Conservation (phyloP, 176 grass and related monocot genomes). For the Aegilops sharonensis region DNA sequence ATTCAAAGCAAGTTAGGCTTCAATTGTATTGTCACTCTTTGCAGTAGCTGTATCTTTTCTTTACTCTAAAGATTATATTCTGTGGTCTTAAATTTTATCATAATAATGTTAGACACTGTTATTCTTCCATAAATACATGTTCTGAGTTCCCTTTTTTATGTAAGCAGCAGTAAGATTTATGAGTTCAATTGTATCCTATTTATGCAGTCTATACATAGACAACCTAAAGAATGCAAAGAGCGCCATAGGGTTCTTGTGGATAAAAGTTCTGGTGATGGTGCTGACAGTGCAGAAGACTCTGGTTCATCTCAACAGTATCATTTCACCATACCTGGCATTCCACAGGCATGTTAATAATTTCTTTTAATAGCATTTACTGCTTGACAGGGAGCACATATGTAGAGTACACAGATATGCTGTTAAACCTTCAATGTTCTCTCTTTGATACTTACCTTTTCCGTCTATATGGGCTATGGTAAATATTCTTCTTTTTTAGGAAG, state of each 20-base stretch:
- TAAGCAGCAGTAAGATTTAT: neutral
- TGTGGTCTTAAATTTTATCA: slow-evolving; percentile 1
- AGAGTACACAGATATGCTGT: slow-evolving; percentile 16
- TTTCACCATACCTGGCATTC: slow-evolving; percentile 52
- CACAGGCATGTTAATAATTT: slow-evolving; percentile 43
- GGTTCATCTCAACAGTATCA: slow-evolving; percentile 92
- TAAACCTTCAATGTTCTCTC: neutral
- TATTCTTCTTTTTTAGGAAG: slow-evolving; percentile 11
- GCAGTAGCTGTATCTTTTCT: neutral
- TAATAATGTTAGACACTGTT: neutral
- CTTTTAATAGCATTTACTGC: slow-evolving; percentile 10
- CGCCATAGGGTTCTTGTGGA: slow-evolving; percentile 86
- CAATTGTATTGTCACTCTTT: neutral
- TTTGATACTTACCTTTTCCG: neutral
- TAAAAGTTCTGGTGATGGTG: slow-evolving; percentile 78
- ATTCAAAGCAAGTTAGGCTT: neutral
- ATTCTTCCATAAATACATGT: neutral
- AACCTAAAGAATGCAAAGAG: slow-evolving; percentile 90
- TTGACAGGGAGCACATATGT: slow-evolving; percentile 4
- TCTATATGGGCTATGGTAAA: neutral
- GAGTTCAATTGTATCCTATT: slow-evolving; percentile 20
- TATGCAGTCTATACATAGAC: slow-evolving; percentile 76
- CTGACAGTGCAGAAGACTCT: slow-evolving; percentile 95
- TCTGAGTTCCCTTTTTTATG: neutral
- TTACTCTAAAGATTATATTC: neutral